Conservation (phyloP, 2,329 filamentous ascomycete genomes). For the Xylaria sp. region DNA sequence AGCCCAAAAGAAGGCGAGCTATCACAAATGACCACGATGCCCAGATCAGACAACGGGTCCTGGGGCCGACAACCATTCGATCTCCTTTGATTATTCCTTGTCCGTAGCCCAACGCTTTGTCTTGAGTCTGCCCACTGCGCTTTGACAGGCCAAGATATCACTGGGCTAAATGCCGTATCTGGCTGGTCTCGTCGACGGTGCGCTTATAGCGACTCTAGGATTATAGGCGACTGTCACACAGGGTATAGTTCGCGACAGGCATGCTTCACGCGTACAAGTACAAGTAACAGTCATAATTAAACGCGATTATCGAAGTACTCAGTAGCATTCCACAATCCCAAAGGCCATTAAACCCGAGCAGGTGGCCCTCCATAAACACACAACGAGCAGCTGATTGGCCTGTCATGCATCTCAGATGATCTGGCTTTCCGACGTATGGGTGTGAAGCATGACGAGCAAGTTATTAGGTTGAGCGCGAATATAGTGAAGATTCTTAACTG, state of each 20-base stretch:
- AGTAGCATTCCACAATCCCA: background rate
- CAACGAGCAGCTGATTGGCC: constrained; percentile 10
- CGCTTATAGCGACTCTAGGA: background rate
- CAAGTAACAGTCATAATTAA: background rate
- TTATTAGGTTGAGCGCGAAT: background rate
- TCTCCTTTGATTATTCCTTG: constrained; percentile 9
- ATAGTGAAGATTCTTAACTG: background rate
- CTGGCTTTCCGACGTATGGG: background rate
- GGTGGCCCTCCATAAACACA: constrained; percentile 4
- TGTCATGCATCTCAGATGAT: constrained; percentile 24
- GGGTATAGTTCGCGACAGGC: background rate
- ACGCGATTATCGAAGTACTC: background rate
- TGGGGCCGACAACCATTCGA: constrained; percentile 22
- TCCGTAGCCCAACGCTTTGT: constrained; percentile 13
- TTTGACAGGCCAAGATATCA: constrained; percentile 7
- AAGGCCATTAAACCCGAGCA: constrained; percentile 7
- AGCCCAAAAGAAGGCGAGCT: constrained; percentile 12
- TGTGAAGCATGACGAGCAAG: constrained; percentile 4
- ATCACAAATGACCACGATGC: constrained; percentile 2
- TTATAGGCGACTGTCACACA: background rate
- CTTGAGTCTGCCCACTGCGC: constrained; percentile 17
- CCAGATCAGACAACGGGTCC: constrained; percentile 24
- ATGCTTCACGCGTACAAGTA: constrained; percentile 1
- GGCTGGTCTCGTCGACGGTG: background rate
- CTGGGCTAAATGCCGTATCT: constrained; percentile 1